Conservation (phyloP, 352 stramenopile species). For the Phytophthora idaei region DNA sequence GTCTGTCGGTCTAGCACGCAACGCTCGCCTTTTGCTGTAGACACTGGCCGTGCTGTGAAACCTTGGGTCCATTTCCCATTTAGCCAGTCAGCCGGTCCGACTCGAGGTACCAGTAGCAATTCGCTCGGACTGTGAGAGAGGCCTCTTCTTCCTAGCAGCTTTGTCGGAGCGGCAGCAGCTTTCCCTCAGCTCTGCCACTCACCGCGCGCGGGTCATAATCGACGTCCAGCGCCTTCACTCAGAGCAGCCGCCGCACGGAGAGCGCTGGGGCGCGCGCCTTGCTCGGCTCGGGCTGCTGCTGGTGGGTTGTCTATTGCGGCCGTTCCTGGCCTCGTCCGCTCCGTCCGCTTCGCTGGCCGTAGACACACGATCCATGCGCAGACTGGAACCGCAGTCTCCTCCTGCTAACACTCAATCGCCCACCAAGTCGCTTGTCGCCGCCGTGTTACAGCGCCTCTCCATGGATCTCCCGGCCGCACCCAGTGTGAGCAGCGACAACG, state of each 20-base stretch:
- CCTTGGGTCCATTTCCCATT: slow-evolving; percentile 33
- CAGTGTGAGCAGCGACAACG: slow-evolving; percentile 4
- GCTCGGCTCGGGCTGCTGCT: slow-evolving; percentile 42
- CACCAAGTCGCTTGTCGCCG: slow-evolving; percentile 22
- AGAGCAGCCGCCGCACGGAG: slow-evolving; percentile 18
- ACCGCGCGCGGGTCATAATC: slow-evolving; percentile 16
- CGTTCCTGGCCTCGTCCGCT: slow-evolving; percentile 26
- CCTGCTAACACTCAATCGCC: slow-evolving; percentile 5
- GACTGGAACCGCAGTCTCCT: slow-evolving; percentile 2
- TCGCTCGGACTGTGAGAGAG: slow-evolving; percentile 3
- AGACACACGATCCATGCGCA: slow-evolving; percentile 15
- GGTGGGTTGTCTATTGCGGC: slow-evolving; percentile 38
- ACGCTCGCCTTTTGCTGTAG: slow-evolving; percentile 15
- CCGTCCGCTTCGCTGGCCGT: slow-evolving; percentile 14
- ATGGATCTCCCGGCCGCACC: slow-evolving; percentile 21
- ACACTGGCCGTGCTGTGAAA: slow-evolving; percentile 18
- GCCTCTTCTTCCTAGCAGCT: background rate
- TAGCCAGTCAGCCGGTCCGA: slow-evolving; percentile 26
- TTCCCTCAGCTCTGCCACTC: slow-evolving; percentile 11
- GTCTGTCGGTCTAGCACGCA: slow-evolving; percentile 26
- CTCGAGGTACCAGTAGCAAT: background rate
- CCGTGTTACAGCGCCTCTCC: slow-evolving; percentile 21
- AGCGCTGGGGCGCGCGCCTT: slow-evolving; percentile 44
- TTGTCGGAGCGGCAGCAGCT: slow-evolving; percentile 3
- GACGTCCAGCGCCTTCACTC: background rate